A percentile compares a stretch with the other conserved stretches of the same genome.
Conservation (phyloP, 1,284 basidiomycete species). For the Fereydounia khargensis region DNA sequence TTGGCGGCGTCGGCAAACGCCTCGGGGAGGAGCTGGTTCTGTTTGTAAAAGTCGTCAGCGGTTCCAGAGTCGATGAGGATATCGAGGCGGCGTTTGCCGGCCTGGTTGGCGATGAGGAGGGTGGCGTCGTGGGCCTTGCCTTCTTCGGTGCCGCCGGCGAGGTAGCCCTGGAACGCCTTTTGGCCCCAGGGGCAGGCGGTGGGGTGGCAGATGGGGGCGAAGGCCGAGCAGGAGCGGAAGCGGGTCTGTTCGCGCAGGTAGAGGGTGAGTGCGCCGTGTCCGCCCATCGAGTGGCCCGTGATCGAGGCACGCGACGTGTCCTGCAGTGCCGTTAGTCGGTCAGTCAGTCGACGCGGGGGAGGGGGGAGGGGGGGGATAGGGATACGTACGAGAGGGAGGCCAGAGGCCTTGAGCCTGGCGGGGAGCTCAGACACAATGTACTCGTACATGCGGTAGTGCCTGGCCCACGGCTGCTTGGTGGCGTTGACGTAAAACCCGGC, state of each 20-base stretch:
- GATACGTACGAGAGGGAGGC: no score
- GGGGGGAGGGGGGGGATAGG: no score
- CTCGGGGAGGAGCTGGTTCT: constrained; percentile 82
- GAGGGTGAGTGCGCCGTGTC: constrained; percentile 87
- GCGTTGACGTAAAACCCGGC: constrained; percentile 56
- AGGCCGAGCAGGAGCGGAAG: constrained; percentile 88
- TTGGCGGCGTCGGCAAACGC: constrained; percentile 77
- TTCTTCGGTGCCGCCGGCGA: constrained; percentile 70
- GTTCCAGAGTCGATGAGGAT: constrained; percentile 63
- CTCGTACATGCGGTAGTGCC: constrained; percentile 53
- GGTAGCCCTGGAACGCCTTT: constrained; percentile 88
- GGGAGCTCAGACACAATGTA: constrained; percentile 46
- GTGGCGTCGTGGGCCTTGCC: constrained; percentile 82
- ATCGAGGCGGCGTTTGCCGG: constrained; percentile 43
- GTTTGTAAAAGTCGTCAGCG: constrained; percentile 80
- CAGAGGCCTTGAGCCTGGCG: constrained; percentile 8
- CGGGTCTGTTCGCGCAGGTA: constrained; percentile 71
- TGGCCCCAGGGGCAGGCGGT: constrained; percentile 83
- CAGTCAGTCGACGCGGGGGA: no score
- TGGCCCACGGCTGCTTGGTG: constrained; percentile 45
- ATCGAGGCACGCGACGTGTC: constrained; percentile 41
- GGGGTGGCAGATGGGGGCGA: constrained; percentile 88
- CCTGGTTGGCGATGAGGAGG: constrained; percentile 70
- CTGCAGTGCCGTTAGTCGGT: background rate
- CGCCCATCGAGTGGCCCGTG: constrained; percentile 72